A percentile compares a stretch with the other conserved stretches of the same genome.
phyloP scores from a whole-genome alignment of 805 yeast genomes.

The Saccharomycopsis schoenii region DNA sequence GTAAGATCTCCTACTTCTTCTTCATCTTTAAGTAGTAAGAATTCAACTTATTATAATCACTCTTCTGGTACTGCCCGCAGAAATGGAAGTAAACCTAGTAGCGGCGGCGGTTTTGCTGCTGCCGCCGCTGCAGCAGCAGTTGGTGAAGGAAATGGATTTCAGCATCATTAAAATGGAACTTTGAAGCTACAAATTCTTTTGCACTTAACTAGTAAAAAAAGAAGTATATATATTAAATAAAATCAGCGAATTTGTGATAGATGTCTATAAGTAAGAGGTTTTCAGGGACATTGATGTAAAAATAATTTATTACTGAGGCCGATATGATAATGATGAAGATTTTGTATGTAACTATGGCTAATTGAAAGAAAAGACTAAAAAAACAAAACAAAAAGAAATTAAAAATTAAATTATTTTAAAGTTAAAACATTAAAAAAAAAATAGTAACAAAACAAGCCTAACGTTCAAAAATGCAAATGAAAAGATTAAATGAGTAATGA shows the following conservation, averaged over 20 bases:
- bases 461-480: not conserved
- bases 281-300: too few relatives aligned
- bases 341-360: not conserved
- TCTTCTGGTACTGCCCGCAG: not conserved
- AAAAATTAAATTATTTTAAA: not conserved
- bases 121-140: conserved; percentile 29
- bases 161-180: not conserved
- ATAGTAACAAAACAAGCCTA: not conserved
- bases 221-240: not conserved
- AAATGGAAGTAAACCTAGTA: not conserved
- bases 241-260: not conserved
- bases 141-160: conserved; percentile 7
- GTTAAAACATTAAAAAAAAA: too few relatives aligned
- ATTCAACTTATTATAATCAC: not conserved
- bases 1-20: not conserved
- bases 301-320: not conserved
- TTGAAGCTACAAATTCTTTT: not conserved
- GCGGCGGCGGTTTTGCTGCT: conserved; percentile 21
- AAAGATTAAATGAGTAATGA: not conserved
- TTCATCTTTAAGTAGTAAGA: not conserved
- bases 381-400: not conserved
- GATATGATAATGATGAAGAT: not conserved
- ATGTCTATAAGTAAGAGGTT: not conserved
- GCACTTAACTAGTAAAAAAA: too few relatives aligned
- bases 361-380: not conserved